Evolutionary conservation across 495 filamentous ascomycete genomes (phyloP), one percentile per base, ranked within the genome.

Genomic region (Cercophora newfieldiana): DNA sequence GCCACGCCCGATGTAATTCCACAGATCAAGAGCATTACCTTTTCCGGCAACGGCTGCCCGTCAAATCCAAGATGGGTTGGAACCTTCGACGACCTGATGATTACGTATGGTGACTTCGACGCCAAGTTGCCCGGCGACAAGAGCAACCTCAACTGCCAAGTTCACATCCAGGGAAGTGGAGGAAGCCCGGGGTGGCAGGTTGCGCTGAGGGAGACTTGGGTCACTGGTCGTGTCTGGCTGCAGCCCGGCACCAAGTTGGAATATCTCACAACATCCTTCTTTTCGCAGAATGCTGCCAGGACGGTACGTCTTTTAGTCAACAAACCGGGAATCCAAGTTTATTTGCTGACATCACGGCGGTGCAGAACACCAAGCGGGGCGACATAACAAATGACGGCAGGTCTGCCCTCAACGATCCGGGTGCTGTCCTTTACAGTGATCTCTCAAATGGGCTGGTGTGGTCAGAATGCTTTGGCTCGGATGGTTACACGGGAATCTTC

Each of bases 101-200:
- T 81, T 61, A 71, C 68, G 10, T 74, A 74, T 60, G 68, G 67
- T 69, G 53, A 73, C 54, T 81, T 80, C 64, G 69, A 70, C 58
- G 74, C 75, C 7, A 59, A 63, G 47, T 66, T 66, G 6, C 72
- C 77, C 26, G 69, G 72, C 53, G 58, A 62, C 51, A 72, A 66
- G 68, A 44, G 66, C 55, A 78, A 72, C 4, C 67, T 74, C 26
- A 78, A 77, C 74, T 81, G 79, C 76, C 73, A 81, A 68, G 70
- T 71, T 1, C 78, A 80, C 63, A 62, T 81, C 44, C 68, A 75
- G 55, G 69, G 74, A 24, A 48, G 68, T 18, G 77, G 77, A 25
- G 64, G 70, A 19, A 67, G 68, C 29, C 61, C 76, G 2, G 79
- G 79, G n/a, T 81, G 79, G 79, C 79, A 81, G 74, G 69, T 79